phyloP scores from a whole-genome alignment of 306 rosid species.

The Coriaria nepalensis region DNA sequence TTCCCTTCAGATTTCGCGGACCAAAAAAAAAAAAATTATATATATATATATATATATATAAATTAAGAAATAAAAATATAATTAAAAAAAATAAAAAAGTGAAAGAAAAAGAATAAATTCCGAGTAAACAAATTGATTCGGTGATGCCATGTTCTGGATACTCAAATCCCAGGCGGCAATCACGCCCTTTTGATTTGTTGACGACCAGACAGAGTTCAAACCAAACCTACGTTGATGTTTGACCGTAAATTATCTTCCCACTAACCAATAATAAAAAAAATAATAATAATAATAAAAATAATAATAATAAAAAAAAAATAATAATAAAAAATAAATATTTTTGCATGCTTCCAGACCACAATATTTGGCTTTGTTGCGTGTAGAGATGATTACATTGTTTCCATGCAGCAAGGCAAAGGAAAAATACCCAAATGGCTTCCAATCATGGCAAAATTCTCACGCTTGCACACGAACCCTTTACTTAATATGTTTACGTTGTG shows the following conservation, averaged over 20 bases:
- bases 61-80: not conserved
- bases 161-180: conserved; percentile 6
- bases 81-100: not conserved
- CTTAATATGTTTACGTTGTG: not conserved
- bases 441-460: conserved; percentile 6
- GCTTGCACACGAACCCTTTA: not conserved
- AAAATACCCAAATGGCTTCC: conserved; percentile 7
- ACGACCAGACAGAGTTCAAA: not conserved
- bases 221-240: not conserved
- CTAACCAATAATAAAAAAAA: too few species aligned
- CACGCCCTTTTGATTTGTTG: conserved; percentile 5
- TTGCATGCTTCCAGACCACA: not conserved
- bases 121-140: not conserved
- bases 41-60: too few species aligned
- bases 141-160: conserved; percentile 2
- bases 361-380: too few species aligned
- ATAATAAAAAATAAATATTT: not conserved
- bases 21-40: not conserved
- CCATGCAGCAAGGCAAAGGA: not conserved
- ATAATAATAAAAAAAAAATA: too few species aligned
- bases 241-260: too few species aligned
- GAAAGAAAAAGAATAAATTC: not conserved
- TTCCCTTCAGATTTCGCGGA: not conserved
- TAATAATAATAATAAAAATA: not conserved
- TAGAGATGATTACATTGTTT: not conserved